Conservation (phyloP, 2,329 filamentous ascomycete species). For the Aspergillus sp. region DNA sequence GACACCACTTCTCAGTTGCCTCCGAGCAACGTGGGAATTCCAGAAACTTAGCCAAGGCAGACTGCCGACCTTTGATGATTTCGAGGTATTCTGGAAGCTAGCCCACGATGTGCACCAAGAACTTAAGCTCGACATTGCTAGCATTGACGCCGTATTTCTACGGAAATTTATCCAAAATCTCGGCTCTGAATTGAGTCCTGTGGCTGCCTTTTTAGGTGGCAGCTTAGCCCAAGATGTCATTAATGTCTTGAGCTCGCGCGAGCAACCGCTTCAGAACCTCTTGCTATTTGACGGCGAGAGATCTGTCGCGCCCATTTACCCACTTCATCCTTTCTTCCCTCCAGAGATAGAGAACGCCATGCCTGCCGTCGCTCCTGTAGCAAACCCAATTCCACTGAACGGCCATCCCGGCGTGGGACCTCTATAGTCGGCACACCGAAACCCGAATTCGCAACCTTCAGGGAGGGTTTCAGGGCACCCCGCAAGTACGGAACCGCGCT, state of each 20-base stretch:
- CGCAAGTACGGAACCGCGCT: neutral
- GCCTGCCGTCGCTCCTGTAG: constrained; percentile 33
- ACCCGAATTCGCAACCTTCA: neutral
- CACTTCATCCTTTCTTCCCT: constrained; percentile 71
- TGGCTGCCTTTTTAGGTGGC: constrained; percentile 86
- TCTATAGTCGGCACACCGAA: neutral
- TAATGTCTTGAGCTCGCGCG: constrained; percentile 86
- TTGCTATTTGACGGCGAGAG: constrained; percentile 86
- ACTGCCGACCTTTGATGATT: constrained; percentile 66
- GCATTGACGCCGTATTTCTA: constrained; percentile 72
- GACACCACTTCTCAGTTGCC: constrained; percentile 81
- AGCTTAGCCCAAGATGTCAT: constrained; percentile 95
- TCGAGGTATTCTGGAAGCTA: constrained; percentile 75
- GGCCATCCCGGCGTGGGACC: constrained; percentile 11
- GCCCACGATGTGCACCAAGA: constrained; percentile 79
- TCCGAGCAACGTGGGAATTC: constrained; percentile 91
- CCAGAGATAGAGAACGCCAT: constrained; percentile 33
- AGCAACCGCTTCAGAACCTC: constrained; percentile 96
- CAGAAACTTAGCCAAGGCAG: constrained; percentile 61
- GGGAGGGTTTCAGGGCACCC: neutral
- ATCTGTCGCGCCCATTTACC: constrained; percentile 77
- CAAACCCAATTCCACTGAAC: constrained; percentile 33
- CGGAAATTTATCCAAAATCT: constrained; percentile 86
- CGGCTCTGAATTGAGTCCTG: constrained; percentile 80
- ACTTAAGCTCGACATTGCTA: constrained; percentile 70